Base-by-base conservation (phyloP, 208 protist genomes). In the Acanthamoeba lenticulata region DNA sequence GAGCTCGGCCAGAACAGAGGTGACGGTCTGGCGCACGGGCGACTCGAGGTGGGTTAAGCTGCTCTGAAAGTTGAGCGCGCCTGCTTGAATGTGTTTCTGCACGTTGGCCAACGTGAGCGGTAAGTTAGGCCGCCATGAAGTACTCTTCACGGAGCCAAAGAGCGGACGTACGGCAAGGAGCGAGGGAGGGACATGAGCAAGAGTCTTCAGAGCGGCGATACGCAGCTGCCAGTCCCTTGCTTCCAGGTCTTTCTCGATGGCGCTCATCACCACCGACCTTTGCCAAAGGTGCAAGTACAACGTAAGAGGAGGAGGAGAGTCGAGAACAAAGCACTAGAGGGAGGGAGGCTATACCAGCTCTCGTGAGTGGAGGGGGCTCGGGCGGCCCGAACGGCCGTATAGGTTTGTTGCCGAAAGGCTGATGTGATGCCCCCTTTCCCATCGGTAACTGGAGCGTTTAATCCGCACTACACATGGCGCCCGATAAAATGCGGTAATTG, bases 221-320 rank as follows among this genome's bases (percentile, higher is more conserved):
- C 81, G 45, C 81, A 90, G 81, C 55, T 90, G 81, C 81, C 81
- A 90, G 45, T 90, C 81, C 38, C 81, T 57, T 24, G 81, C n/a
- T 2, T 27, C 32, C 29, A 90, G 9, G 38, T 90, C 81, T 34
- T 67, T 90, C 27, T 57, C 81, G 2, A 90, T 34, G 19, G 81
- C 81, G 40, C 65, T 45, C 15, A n/a, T 34, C 27, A 90, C 81
- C 21, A 90, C 81, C 47, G 81, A 1, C 81, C 81, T 90, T n/a
- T 21, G 45, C 52, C 52, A 11, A 21, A 57, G 65, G 38, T 36
- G 38, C 36, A n/a, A n/a, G n/a, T n/a, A n/a, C n/a, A n/a, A n/a
- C n/a, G n/a, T n/a, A 60, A 60, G 15, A 60, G 52, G 11, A 69
- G 27, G 5, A 69, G 11, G 60, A 38, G 24, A 40, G 67, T 27